A percentile compares a stretch with the other conserved stretches of the same genome.
These are phyloP conservation scores for Schizochytrium sp. DNA, from an alignment of 108 stramenopile species.

Conservation along the genomic window DNA sequence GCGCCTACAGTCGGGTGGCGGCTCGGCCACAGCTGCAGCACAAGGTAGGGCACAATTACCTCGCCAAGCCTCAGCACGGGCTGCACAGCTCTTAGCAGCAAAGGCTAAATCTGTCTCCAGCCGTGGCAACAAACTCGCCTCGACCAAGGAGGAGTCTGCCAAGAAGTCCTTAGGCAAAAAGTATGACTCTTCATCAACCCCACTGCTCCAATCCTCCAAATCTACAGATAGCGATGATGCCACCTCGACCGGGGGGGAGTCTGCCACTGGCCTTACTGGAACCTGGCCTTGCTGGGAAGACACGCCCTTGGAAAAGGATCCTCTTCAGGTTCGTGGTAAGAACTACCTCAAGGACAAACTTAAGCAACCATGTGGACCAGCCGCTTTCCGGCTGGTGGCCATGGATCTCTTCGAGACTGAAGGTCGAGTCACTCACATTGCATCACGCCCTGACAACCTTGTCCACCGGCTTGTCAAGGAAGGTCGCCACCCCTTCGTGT, in stretches of 20 bases:
- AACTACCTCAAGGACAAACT: conserved; percentile 55
- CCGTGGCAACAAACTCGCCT: neutral
- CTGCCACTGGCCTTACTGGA: neutral
- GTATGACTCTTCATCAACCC: neutral
- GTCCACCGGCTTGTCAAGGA: conserved; percentile 58
- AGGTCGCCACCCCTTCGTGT: conserved; percentile 1
- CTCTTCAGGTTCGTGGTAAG: conserved; percentile 53
- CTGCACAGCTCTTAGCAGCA: neutral
- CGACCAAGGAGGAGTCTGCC: conserved; percentile 6
- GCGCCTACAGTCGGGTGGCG: conserved; percentile 15
- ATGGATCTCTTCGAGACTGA: conserved; percentile 60
- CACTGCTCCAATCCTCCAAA: too few relatives aligned
- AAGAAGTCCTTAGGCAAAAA: neutral
- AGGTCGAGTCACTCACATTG: conserved; percentile 37
- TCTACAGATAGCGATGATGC: neutral
- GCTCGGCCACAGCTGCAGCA: conserved; percentile 18
- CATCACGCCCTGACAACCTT: conserved; percentile 31
- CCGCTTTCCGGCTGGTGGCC: conserved; percentile 40
- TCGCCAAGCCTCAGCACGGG: conserved; percentile 2
- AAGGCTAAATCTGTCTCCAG: neutral
- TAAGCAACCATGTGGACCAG: neutral
- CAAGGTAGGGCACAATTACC: conserved; percentile 13
- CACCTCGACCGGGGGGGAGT: too few relatives aligned
- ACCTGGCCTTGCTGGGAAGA: conserved; percentile 40
- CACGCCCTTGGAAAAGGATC: conserved; percentile 44